Evolutionary conservation across 2,329 filamentous ascomycete species (phyloP).

Genomic region (Botrytis paeoniae): DNA sequence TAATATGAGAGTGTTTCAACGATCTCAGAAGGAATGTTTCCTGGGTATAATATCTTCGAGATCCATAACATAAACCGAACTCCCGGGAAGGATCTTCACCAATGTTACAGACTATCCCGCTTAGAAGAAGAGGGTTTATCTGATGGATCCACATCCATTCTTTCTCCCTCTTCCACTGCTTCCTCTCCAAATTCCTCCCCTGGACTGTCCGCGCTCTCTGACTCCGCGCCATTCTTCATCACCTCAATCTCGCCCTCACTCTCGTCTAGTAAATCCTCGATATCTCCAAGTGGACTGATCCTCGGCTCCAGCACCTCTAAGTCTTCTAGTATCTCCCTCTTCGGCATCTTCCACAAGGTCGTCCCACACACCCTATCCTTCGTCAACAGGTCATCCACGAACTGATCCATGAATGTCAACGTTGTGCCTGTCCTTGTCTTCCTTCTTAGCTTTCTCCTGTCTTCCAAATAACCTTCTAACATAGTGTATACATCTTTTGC

Average conservation of each 20-base stretch:
- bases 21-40: neutral
- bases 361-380: conserved; percentile 91
- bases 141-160: conserved; percentile 17
- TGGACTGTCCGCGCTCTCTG: conserved; percentile 25
- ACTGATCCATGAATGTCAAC: conserved; percentile 83
- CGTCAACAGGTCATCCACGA: conserved; percentile 85
- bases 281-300: conserved; percentile 76
- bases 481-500: conserved; percentile 75
- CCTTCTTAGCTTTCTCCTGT: conserved; percentile 78
- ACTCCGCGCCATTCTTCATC: conserved; percentile 20
- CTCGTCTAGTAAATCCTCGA: conserved; percentile 65
- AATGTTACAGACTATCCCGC: neutral
- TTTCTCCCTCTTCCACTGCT: conserved; percentile 27
- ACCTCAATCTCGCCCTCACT: conserved; percentile 40
- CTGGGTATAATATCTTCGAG: conserved; percentile 12
- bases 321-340: conserved; percentile 80
- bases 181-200: conserved; percentile 45
- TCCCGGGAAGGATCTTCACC: neutral
- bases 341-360: conserved; percentile 86
- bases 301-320: conserved; percentile 82
- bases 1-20: neutral
- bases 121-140: neutral
- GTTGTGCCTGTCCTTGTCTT: conserved; percentile 70
- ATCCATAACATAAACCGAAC: conserved; percentile 3
- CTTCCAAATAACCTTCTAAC: conserved; percentile 79